A percentile compares a stretch with the other conserved stretches of the same genome.
phyloP scores from a whole-genome alignment of 495 filamentous ascomycete species.

The Podospora anserina region DNA sequence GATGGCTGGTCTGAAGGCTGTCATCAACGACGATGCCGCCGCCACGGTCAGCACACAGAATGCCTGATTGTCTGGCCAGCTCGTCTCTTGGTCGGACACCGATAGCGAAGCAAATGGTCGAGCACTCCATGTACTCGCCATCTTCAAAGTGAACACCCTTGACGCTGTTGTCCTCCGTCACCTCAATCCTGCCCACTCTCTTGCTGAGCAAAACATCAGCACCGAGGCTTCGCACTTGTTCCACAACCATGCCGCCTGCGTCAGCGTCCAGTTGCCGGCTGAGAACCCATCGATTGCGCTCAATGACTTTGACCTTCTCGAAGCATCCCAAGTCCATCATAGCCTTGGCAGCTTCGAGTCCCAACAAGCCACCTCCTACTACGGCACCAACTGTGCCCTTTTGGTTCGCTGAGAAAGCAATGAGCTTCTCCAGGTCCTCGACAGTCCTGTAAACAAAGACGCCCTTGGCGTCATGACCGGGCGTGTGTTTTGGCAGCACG shows the following conservation, averaged over 20 bases:
- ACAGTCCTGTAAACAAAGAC: conserved; percentile 96
- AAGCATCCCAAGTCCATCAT: conserved; percentile 87
- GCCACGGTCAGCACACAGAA: conserved; percentile 70
- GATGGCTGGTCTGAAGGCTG: conserved; percentile 65
- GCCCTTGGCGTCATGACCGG: conserved; percentile 79
- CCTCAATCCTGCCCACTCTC: conserved; percentile 69
- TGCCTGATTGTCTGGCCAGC: conserved; percentile 65
- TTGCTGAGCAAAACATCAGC: conserved; percentile 81
- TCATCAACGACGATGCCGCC: conserved; percentile 75
- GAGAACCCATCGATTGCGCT: conserved; percentile 87
- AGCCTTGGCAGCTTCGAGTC: conserved; percentile 91
- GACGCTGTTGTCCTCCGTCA: conserved; percentile 62
- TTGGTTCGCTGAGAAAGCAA: conserved; percentile 62
- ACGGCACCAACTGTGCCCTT: conserved; percentile 72
- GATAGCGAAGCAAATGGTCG: conserved; percentile 89
- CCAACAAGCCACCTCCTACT: conserved; percentile 87
- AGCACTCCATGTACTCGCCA: conserved; percentile 76
- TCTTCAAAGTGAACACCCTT: conserved; percentile 80
- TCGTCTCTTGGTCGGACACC: conserved; percentile 85
- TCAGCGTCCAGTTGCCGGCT: conserved; percentile 82
- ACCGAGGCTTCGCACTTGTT: conserved; percentile 77
- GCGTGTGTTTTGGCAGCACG: conserved; percentile 73
- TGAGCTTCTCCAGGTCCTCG: conserved; percentile 77
- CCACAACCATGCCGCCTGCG: conserved; percentile 78
- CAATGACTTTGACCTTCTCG: conserved; percentile 75